A percentile compares a stretch with the other conserved stretches of the same genome.
Evolutionary conservation across 345 rosid species (phyloP).

Genomic region (Theobroma cacao): DNA sequence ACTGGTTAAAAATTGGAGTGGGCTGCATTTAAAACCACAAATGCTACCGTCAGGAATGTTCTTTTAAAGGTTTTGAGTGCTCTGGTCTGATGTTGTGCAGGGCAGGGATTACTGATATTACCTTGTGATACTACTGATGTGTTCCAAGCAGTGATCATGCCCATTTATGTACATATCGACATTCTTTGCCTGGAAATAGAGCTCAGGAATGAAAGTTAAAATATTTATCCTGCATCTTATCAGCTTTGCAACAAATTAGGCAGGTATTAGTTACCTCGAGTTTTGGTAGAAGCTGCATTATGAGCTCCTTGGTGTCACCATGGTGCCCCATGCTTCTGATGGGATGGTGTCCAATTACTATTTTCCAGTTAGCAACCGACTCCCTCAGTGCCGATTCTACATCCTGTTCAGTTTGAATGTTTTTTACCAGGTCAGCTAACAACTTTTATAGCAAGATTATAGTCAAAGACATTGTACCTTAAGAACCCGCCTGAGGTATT

Average conservation of each 20-base stretch:
- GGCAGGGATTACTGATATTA: no score
- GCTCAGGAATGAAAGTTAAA: not conserved
- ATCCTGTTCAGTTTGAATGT: slow-evolving; percentile 26
- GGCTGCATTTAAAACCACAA: slow-evolving; percentile 28
- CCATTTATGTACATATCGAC: slow-evolving; percentile 61
- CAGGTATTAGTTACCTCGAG: slow-evolving; percentile 38
- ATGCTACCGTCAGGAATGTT: not conserved
- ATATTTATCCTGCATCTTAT: not conserved
- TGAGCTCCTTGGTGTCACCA: slow-evolving; percentile 60
- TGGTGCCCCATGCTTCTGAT: slow-evolving; percentile 72
- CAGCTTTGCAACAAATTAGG: not conserved
- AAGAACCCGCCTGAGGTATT: slow-evolving; percentile 36
- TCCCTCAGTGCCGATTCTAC: slow-evolving; percentile 37
- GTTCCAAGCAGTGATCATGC: slow-evolving; percentile 66
- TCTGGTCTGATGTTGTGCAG: no score
- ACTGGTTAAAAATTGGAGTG: slow-evolving; percentile 55
- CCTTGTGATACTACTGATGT: slow-evolving; percentile 29
- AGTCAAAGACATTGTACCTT: slow-evolving; percentile 20
- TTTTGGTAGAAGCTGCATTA: slow-evolving; percentile 47
- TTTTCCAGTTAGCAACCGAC: slow-evolving; percentile 66
- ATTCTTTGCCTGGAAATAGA: slow-evolving; percentile 20
- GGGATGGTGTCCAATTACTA: slow-evolving; percentile 75
- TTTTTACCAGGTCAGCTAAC: no score
- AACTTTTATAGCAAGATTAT: not conserved
- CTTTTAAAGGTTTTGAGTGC: not conserved